phyloP scores from a whole-genome alignment of 169 alveolate genomes.

The Ichthyophthirius multifiliis region DNA sequence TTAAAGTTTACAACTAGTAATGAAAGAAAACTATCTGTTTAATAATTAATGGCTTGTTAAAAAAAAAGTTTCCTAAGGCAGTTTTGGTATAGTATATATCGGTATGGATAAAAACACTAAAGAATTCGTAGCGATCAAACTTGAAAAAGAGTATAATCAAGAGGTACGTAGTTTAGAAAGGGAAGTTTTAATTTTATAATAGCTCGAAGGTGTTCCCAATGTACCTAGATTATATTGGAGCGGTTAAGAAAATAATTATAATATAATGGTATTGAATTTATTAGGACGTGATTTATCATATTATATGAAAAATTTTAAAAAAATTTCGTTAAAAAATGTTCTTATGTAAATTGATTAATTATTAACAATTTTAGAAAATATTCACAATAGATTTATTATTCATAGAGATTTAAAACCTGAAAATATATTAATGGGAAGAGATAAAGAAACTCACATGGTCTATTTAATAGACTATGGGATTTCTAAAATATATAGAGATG shows the following conservation, averaged over 20 bases:
- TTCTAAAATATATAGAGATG: slow-evolving; percentile 60
- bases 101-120: slow-evolving; percentile 25
- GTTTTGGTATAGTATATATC: slow-evolving; percentile 40
- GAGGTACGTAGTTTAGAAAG: slow-evolving; percentile 34
- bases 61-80: slow-evolving; percentile 36
- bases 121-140: slow-evolving; percentile 37
- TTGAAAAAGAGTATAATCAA: slow-evolving; percentile 52
- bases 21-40: slow-evolving; percentile 3
- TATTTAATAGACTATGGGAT: slow-evolving; percentile 76
- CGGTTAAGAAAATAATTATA: slow-evolving; percentile 55
- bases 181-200: slow-evolving; percentile 36
- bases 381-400: slow-evolving; percentile 43
- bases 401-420: slow-evolving; percentile 77
- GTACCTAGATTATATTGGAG: slow-evolving; percentile 45
- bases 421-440: slow-evolving; percentile 55
- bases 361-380: slow-evolving; percentile 35
- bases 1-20: too few species aligned
- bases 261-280: slow-evolving; percentile 57
- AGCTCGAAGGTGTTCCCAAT: slow-evolving; percentile 26
- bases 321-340: slow-evolving; percentile 48
- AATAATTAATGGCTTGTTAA: slow-evolving; percentile 27
- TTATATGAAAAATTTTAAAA: slow-evolving; percentile 43
- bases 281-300: slow-evolving; percentile 60
- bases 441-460: slow-evolving; percentile 45
- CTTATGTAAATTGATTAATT: slow-evolving; percentile 39